Percentiles rank a stretch among this genome's conserved stretches.
Evolutionary conservation across 495 filamentous ascomycete genomes (phyloP).

Genomic region (Daldinia bambusicola): DNA sequence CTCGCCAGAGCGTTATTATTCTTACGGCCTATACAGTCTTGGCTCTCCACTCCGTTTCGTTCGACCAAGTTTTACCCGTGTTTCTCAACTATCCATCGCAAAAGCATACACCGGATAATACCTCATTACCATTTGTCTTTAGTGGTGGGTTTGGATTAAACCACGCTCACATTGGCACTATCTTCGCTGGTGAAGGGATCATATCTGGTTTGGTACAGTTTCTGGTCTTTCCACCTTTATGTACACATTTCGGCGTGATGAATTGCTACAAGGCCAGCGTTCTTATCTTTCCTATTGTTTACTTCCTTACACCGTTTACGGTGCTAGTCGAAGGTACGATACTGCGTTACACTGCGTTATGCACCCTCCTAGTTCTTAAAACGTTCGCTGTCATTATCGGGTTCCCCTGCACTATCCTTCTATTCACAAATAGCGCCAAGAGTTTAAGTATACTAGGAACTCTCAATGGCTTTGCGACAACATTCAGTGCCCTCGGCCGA

Average conservation of each 20-base stretch:
- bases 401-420: constrained; percentile 88
- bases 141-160: constrained; percentile 77
- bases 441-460: constrained; percentile 83
- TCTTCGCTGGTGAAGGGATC: constrained; percentile 80
- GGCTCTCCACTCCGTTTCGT: constrained; percentile 79
- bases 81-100: constrained; percentile 80
- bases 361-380: constrained; percentile 72
- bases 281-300: constrained; percentile 74
- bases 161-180: constrained; percentile 76
- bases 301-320: constrained; percentile 78
- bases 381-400: constrained; percentile 77
- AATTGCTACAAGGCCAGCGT: constrained; percentile 69
- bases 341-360: constrained; percentile 57
- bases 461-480: constrained; percentile 87
- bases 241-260: constrained; percentile 74
- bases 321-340: constrained; percentile 63
- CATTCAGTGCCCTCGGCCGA: constrained; percentile 78
- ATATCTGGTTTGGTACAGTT: constrained; percentile 81
- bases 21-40: constrained; percentile 79
- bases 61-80: constrained; percentile 82
- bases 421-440: constrained; percentile 86
- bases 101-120: constrained; percentile 61
- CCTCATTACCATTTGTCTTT: constrained; percentile 79
- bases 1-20: constrained; percentile 77
- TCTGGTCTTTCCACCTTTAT: constrained; percentile 76